Conservation (phyloP, 2,329 filamentous ascomycete species). For the Xylariomycetidae sp. region DNA sequence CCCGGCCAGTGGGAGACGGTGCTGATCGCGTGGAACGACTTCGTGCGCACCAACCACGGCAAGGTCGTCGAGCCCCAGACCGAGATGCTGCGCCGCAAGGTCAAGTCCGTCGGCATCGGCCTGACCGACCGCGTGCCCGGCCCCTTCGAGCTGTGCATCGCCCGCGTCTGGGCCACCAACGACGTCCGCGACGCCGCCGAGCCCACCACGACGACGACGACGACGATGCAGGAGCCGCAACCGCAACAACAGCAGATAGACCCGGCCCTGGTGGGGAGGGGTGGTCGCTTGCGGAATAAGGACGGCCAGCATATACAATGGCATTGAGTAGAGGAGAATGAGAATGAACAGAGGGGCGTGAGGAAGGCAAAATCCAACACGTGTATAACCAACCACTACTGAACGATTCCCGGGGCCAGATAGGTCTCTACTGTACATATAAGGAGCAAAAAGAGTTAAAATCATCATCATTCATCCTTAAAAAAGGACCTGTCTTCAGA, state of each 20-base stretch:
- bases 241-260: too few species aligned
- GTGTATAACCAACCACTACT: too few species aligned
- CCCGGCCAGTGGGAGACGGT: slow-evolving; percentile 93
- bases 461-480: too few species aligned
- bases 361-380: too few species aligned
- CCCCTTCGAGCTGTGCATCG: slow-evolving; percentile 80
- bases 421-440: too few species aligned
- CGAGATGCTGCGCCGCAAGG: slow-evolving; percentile 79
- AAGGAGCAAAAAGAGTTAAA: too few species aligned
- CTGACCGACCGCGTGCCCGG: slow-evolving; percentile 85
- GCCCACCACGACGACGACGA: slow-evolving; percentile 10
- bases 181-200: slow-evolving; percentile 34
- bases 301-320: slow-evolving; percentile 37
- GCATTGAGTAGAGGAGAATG: slow-evolving; percentile 19
- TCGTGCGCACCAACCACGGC: slow-evolving; percentile 91
- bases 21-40: slow-evolving; percentile 84
- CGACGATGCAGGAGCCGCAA: too few species aligned
- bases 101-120: slow-evolving; percentile 79
- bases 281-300: slow-evolving; percentile 25
- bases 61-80: slow-evolving; percentile 89
- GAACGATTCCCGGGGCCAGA: too few species aligned
- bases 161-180: slow-evolving; percentile 89
- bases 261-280: background rate
- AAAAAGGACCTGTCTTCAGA: too few species aligned
- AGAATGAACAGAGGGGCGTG: too few species aligned